Evolutionary conservation across 495 filamentous ascomycete genomes (phyloP).

Genomic region (Podospora appendiculata): DNA sequence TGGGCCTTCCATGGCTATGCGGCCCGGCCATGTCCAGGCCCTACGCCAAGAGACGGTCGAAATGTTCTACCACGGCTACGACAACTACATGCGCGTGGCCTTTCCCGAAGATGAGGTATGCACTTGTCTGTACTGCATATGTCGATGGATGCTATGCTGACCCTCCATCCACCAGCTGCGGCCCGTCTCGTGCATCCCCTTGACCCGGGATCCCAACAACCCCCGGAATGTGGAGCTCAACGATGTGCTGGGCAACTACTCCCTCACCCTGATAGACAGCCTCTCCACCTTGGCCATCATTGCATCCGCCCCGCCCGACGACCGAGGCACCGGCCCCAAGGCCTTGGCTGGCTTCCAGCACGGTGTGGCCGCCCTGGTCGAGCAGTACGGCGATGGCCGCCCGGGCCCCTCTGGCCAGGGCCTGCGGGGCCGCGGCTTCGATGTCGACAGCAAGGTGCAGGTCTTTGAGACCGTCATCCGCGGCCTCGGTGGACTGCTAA

Average conservation of each 20-base stretch:
- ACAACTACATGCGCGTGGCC: constrained; percentile 88
- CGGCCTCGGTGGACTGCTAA: constrained; percentile 83
- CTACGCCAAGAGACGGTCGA: constrained; percentile 68
- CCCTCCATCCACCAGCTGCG: constrained; percentile 45
- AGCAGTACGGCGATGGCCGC: constrained; percentile 80
- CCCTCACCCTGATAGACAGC: constrained; percentile 89
- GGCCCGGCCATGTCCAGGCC: constrained; percentile 37
- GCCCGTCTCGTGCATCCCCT: constrained; percentile 75
- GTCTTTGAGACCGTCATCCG: constrained; percentile 97
- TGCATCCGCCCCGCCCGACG: constrained; percentile 55
- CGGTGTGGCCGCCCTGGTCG: constrained; percentile 69
- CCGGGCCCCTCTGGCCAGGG: constrained; percentile 63
- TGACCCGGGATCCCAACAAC: constrained; percentile 73
- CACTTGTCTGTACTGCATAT: not conserved
- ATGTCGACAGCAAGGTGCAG: constrained; percentile 95
- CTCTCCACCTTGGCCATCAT: constrained; percentile 88
- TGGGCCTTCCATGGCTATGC: constrained; percentile 35
- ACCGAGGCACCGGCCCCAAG: constrained; percentile 44
- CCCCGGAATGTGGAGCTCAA: constrained; percentile 82
- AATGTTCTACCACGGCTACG: constrained; percentile 96
- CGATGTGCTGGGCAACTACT: constrained; percentile 95
- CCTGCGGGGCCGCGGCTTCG: constrained; percentile 72
- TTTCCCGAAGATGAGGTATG: constrained; percentile 91
- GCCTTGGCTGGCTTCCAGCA: constrained; percentile 71
- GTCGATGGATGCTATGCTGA: not conserved